These are phyloP conservation scores for Lachnellula subtilissima DNA, from an alignment of 2,329 filamentous ascomycete genomes.

Conservation along the genomic window DNA sequence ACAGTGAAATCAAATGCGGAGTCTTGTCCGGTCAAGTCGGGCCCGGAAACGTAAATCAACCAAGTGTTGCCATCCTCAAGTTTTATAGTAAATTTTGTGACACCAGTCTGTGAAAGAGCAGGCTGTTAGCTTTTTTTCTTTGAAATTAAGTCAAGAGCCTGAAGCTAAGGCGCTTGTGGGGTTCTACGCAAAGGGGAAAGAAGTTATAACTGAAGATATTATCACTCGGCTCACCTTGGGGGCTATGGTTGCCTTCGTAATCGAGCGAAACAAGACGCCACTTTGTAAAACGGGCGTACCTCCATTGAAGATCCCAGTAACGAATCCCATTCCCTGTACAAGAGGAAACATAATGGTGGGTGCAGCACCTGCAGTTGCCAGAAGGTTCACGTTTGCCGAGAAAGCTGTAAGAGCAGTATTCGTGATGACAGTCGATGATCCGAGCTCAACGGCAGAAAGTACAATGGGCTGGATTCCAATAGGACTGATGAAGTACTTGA, in stretches of 20 bases:
- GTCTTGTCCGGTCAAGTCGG: conserved; percentile 39
- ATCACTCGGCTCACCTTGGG: conserved; percentile 38
- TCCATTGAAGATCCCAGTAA: conserved; percentile 72
- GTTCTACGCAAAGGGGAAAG: no score
- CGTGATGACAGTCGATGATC: conserved; percentile 51
- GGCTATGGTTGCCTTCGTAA: conserved; percentile 53
- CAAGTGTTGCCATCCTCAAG: conserved; percentile 71
- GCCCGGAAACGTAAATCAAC: conserved; percentile 72
- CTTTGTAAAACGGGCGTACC: conserved; percentile 69
- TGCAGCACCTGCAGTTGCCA: conserved; percentile 44
- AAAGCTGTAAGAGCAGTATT: conserved; percentile 51
- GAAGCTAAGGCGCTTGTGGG: no score
- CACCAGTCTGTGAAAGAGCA: conserved; percentile 37
- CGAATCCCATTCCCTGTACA: conserved; percentile 83
- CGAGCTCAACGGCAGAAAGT: conserved; percentile 73
- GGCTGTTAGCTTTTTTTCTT: background rate
- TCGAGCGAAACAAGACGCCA: conserved; percentile 65
- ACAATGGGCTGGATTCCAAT: conserved; percentile 76
- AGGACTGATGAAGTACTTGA: conserved; percentile 73
- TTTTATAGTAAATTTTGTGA: conserved; percentile 70
- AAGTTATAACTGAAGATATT: no score
- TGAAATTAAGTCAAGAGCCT: background rate
- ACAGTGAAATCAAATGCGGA: conserved; percentile 58
- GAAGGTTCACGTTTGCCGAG: conserved; percentile 64
- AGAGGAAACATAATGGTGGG: conserved; percentile 72